phyloP scores from a whole-genome alignment of 805 yeast genomes.

The Metschnikowia sp. region DNA sequence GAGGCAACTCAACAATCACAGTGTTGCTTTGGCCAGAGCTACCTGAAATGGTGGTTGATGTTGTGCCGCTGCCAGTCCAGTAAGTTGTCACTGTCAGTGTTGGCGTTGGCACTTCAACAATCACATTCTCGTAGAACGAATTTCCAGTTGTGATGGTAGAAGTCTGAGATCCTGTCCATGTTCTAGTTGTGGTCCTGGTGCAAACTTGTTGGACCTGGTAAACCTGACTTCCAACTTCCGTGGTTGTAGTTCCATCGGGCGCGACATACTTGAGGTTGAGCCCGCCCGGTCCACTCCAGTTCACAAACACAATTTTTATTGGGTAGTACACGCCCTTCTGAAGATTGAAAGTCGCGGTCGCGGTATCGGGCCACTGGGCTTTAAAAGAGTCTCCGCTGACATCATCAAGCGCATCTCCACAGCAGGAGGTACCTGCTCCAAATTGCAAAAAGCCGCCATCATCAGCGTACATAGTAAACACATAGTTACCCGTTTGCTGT shows the following conservation, averaged over 20 bases:
- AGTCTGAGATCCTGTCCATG: constrained; percentile 1
- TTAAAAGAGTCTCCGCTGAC: not conserved
- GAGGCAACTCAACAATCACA: not conserved
- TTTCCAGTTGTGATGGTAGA: not conserved
- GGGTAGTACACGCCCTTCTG: constrained; percentile 6
- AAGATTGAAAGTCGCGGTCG: not conserved
- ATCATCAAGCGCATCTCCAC: constrained; percentile 3
- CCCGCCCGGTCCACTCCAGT: constrained; percentile 10
- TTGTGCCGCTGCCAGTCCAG: not conserved
- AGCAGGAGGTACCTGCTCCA: constrained; percentile 5
- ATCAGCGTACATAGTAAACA: not conserved
- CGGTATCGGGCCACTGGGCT: not conserved
- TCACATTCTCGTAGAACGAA: not conserved
- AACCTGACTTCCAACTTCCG: constrained; percentile 6
- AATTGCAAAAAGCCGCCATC: constrained; percentile 2
- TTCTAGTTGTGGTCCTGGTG: not conserved
- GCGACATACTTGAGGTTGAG: not conserved
- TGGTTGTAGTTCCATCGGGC: constrained; percentile 1
- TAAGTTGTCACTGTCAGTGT: not conserved
- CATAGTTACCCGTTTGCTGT: not conserved
- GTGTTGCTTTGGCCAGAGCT: not conserved
- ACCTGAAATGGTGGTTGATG: not conserved
- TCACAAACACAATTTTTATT: constrained; percentile 8
- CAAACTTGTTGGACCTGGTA: constrained; percentile 2
- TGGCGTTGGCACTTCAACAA: not conserved